Base-by-base conservation (phyloP, 2,329 filamentous ascomycete genomes). In the Fusarium acutatum region DNA sequence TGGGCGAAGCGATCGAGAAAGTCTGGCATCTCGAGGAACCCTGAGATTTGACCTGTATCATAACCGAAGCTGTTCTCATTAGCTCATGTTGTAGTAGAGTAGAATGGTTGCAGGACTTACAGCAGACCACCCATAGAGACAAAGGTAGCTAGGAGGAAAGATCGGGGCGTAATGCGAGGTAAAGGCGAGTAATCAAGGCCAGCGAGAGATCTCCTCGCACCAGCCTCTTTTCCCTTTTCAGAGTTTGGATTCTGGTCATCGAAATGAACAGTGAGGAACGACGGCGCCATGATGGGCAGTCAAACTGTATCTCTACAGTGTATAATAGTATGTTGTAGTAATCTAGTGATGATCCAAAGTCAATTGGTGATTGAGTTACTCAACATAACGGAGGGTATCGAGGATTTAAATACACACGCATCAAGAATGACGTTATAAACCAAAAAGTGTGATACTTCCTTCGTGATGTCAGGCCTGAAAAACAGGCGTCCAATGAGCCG, bases 1-100 rank as follows among this genome's bases (percentile, higher is more conserved):
- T 87, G 77, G 22, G 84, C 87, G 68, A 90, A 90, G 6, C 88
- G 84, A 10, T 81, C 74, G 6, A 86, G 77, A 78, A 90, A 91
- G 77, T 90, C 86, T 22, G 83, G 79, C 88, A 90, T 90, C 67
- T 88, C 86, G 2, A 90, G 82, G 73, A 90, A 90, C 10, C 89
- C 88, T 6, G 83, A 86, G 49, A 87, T 87, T 70, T 89, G 87
- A 52, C 88, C 88, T 22, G 86, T 88, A 60, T 88, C 86, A 64
- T 86, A 86, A 14, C 84, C 82, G 54, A 85, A 82, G 40, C 80
- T 82, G 3, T 1, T 15, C 1, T 1, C 13, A 6, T 67, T 6
- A 66, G 43, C 11, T 17, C 15, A 4, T 37, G 37, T 9, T 34
- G 26, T 3, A 20, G 26, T 3, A 20, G 7, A 26, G 7, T 38